Base-by-base conservation (phyloP, 1,139 yeast species). In the Lodderomyces oxycetoniae region DNA sequence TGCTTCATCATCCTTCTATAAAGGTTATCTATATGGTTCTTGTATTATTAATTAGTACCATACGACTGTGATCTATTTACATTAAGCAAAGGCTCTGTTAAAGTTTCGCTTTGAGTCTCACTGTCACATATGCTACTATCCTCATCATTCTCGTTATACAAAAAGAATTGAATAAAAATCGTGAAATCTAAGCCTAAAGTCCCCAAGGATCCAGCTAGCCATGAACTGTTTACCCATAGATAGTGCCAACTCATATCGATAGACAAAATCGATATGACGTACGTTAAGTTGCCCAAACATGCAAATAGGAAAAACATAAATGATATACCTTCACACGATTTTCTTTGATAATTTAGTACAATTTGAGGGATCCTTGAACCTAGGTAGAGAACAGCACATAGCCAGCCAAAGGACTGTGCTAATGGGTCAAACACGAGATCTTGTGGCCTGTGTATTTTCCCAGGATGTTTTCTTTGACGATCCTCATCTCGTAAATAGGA, bases 321-420 rank as follows among this genome's bases (percentile, higher is more conserved):
- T 17, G 95, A 83, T 35, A 89, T 83, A 19, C 97, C 97, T 41
- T 88, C 96, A 52, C 95, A 85, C 2, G 94, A 83, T 60, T 87
- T 87, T 48, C 96, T 72, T 55, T 79, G 69, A 53, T 69, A 86
- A 59, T 89, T 89, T 41, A 89, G 70, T 38, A 85, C 57, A 40
- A 89, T 85, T 60, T 89, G 97, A 1, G 97, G 97, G 16, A 89
- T 59, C 46, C 97, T 68, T 11, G 96, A 87, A 1, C 96, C 95
- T 45, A 89, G 62, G 55, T 89, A 89, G 31, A 89, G 68, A 2
- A 69, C 58, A 2, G 97, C 96, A 62, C 96, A 87, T 36, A 87
- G 61, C 86, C 95, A 89, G 17, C 97, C 97, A 57, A 87, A 86
- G 27, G 76, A 60, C 59, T 89, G 97, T 1, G 95, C 96, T 46